Percentiles rank a stretch among this genome's conserved stretches.
phyloP scores from a whole-genome alignment of 768 basidiomycete species.

The Lanmaoa pseudosensibilis region DNA sequence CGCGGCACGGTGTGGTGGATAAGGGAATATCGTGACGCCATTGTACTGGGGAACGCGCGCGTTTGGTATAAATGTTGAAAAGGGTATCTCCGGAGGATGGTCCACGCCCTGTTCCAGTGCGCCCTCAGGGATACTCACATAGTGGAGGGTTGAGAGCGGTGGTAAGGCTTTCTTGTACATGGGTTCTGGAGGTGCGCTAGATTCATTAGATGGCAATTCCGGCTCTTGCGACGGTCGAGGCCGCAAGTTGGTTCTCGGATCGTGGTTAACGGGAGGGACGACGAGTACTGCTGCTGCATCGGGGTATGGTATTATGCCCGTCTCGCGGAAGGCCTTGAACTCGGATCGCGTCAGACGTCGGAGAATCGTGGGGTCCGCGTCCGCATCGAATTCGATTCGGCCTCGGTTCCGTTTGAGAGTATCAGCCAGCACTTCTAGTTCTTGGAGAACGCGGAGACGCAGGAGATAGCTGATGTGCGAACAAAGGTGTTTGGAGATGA shows the following conservation, averaged over 20 bases:
- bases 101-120: not conserved
- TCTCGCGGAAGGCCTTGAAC: slow-evolving; percentile 48
- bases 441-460: slow-evolving; percentile 74
- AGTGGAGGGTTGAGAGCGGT: slow-evolving; percentile 27
- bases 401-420: slow-evolving; percentile 7
- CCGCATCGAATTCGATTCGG: slow-evolving; percentile 1
- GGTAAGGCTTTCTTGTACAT: slow-evolving; percentile 24
- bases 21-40: slow-evolving; percentile 62
- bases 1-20: slow-evolving; percentile 56
- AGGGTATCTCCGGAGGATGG: slow-evolving; percentile 4
- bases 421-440: slow-evolving; percentile 59
- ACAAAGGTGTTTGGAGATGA: slow-evolving; percentile 44
- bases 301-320: slow-evolving; percentile 47
- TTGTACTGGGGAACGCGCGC: slow-evolving; percentile 66
- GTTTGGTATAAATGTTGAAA: slow-evolving; percentile 30
- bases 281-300: slow-evolving; percentile 68
- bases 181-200: not conserved
- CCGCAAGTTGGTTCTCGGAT: slow-evolving; percentile 45
- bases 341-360: slow-evolving; percentile 66
- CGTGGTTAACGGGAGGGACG: slow-evolving; percentile 62
- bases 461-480: slow-evolving; percentile 65
- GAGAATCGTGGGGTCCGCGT: slow-evolving; percentile 43
- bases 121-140: not conserved
- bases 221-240: slow-evolving; percentile 42
- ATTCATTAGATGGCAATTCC: slow-evolving; percentile 25